Base-by-base conservation (phyloP, 1,284 basidiomycete species). In the Apiotrichum brassicae region DNA sequence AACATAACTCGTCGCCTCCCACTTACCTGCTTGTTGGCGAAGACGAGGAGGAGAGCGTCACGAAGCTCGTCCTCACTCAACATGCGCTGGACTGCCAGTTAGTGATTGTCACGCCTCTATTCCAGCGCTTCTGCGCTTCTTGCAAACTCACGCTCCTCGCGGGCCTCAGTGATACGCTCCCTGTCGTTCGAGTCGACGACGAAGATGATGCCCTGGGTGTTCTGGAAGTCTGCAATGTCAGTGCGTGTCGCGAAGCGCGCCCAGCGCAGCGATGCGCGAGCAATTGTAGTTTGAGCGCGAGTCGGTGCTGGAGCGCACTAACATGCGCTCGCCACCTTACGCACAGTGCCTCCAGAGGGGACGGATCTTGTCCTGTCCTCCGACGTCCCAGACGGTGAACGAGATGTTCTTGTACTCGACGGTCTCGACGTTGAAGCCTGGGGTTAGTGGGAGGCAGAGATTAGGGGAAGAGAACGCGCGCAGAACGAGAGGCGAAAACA, bases 341-440 rank as follows among this genome's bases (percentile, higher is more conserved):
- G 28, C 39, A 53, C 51, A 55, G 49, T 97, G 94, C 75, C 95
- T 81, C 94, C 94, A 99, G 47, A 98, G 79, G 42, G 95, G 95
- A 57, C 95, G 81, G 67, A 97, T 97, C 81, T 97, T 97, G 78
- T 97, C 93, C 76, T 97, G 93, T 34, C 93, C 95, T 72, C 95
- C 95, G 51, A 99, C 95, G 74, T 99, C 95, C 95, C 95, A 99
- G 23, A 99, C 95, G 65, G 95, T 98, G 81, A 99, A 99, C 71
- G 94, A 95, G 71, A 99, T 93, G 66, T 99, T 98, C 81, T 97
- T 97, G 78, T 98, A 99, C 60, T 93, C 95, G 59, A 99, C 95
- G 11, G 95, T 99, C 78, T 99, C 95, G 63, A 99, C 95, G 72
- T 98, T 97, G 82, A 97, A 97, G 20, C 92, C 50, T 51, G 40